These are phyloP conservation scores for Sphaerulina populicola DNA, from an alignment of 2,329 filamentous ascomycete genomes.

Conservation along the genomic window DNA sequence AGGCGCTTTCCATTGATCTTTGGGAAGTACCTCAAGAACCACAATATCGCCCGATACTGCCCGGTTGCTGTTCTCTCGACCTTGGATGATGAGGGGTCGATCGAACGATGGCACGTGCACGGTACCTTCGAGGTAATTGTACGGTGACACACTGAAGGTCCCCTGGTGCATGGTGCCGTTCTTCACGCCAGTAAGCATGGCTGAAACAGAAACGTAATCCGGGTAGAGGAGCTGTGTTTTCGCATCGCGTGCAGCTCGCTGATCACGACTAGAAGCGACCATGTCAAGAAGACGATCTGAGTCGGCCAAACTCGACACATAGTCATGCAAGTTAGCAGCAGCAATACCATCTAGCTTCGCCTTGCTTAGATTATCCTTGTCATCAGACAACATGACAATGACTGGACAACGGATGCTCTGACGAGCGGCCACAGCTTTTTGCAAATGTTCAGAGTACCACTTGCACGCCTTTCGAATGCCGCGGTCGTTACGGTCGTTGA, in stretches of 20 bases:
- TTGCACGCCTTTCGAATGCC: slow-evolving; percentile 76
- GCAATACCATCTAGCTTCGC: slow-evolving; percentile 66
- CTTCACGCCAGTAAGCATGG: slow-evolving; percentile 89
- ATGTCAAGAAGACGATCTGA: slow-evolving; percentile 82
- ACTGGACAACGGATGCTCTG: slow-evolving; percentile 55
- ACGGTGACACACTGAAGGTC: slow-evolving; percentile 89
- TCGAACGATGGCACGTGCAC: slow-evolving; percentile 86
- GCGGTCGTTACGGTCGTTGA: slow-evolving; percentile 94
- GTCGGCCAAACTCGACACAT: slow-evolving; percentile 76
- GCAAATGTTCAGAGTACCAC: slow-evolving; percentile 84
- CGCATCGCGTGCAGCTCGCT: slow-evolving; percentile 54
- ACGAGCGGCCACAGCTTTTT: slow-evolving; percentile 50
- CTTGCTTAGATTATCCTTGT: slow-evolving; percentile 77
- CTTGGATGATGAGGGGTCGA: slow-evolving; percentile 77
- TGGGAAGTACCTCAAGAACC: slow-evolving; percentile 83
- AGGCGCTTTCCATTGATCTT: slow-evolving; percentile 93
- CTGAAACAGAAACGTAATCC: slow-evolving; percentile 81
- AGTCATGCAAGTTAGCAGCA: slow-evolving; percentile 59
- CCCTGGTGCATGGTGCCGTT: slow-evolving; percentile 85
- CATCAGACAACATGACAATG: slow-evolving; percentile 89
- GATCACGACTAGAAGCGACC: slow-evolving; percentile 72
- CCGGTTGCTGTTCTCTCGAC: slow-evolving; percentile 92
- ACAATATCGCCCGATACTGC: slow-evolving; percentile 87
- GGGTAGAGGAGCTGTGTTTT: slow-evolving; percentile 71
- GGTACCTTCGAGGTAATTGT: slow-evolving; percentile 94